Evolutionary conservation across 2,329 filamentous ascomycete species (phyloP), one percentile per base, ranked within the genome.

Genomic region (Raffaelea deltoideospora): DNA sequence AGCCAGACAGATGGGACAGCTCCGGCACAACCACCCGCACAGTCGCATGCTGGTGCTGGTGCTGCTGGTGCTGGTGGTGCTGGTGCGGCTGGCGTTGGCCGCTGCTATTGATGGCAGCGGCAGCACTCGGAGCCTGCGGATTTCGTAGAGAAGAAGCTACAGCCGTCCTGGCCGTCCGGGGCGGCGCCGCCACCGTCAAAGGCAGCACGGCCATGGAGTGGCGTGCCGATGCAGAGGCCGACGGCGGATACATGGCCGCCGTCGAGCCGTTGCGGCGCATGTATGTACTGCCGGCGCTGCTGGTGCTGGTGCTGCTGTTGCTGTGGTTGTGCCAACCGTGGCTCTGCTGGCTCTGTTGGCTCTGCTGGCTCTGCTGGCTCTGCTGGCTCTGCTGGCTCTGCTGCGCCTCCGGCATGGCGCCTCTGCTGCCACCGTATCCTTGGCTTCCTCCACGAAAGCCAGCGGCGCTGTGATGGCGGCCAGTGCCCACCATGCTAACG

Each of bases 1-100:
- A 15, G 10, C 37, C 43, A 11, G 47, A 41, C 41, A 66, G 53
- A 43, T 64, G 53, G 24, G 48, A 50, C 27, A 53, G 41, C 37
- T 59, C 55, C n/a, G 57, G 56, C 3, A 56, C 43, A 11, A 52
- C n/a, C n/a, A n/a, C n/a, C n/a, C n/a, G n/a, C n/a, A n/a, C n/a
- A n/a, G n/a, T n/a, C n/a, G n/a, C n/a, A n/a, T n/a, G n/a, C n/a
- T n/a, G n/a, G n/a, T n/a, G n/a, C n/a, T n/a, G n/a, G n/a, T n/a
- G n/a, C n/a, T n/a, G n/a, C n/a, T n/a, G n/a, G n/a, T n/a, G n/a
- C n/a, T n/a, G n/a, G n/a, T n/a, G n/a, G n/a, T n/a, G n/a, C n/a
- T n/a, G n/a, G n/a, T n/a, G n/a, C n/a, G n/a, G n/a, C n/a, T 27
- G 15, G 20, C 17, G 35, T 31, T 33, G 30, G 18, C 24, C 15